Conservation (phyloP, 2,329 filamentous ascomycete species). For the Shiraia sp. region DNA sequence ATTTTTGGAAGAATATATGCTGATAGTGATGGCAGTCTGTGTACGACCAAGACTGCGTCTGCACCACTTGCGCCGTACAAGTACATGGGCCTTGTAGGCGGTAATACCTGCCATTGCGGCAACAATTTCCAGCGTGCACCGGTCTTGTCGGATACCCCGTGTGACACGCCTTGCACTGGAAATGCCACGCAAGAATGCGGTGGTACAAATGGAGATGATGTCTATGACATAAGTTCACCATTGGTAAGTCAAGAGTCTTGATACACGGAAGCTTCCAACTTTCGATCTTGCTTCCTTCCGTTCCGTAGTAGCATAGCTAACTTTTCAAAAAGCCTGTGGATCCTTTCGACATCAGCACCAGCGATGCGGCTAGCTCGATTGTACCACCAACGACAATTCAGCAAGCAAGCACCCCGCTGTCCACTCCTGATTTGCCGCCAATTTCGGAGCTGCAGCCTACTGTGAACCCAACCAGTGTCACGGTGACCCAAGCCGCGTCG, state of each 20-base stretch:
- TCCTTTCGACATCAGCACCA: too few relatives aligned
- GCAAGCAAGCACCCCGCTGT: too few relatives aligned
- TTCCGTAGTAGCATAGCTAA: too few relatives aligned
- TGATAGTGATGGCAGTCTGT: slow-evolving; percentile 5
- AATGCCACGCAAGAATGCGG: slow-evolving; percentile 3
- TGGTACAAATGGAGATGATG: slow-evolving; percentile 4
- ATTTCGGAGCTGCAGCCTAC: too few relatives aligned
- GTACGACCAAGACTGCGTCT: neutral
- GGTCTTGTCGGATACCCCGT: neutral
- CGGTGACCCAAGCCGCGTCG: too few relatives aligned
- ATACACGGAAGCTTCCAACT: too few relatives aligned
- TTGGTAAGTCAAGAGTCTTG: slow-evolving; percentile 7
- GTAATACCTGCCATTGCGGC: slow-evolving; percentile 10
- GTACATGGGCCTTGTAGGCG: slow-evolving; percentile 11
- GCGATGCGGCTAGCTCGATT: too few relatives aligned
- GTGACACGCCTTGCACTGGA: slow-evolving; percentile 2
- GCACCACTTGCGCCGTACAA: slow-evolving; percentile 6
- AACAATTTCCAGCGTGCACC: neutral
- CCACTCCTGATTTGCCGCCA: too few relatives aligned
- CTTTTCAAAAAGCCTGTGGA: too few relatives aligned
- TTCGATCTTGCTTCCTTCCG: neutral
- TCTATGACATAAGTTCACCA: slow-evolving; percentile 3
- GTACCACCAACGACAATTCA: too few relatives aligned
- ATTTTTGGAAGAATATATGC: neutral
- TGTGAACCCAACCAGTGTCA: too few relatives aligned